A percentile compares a stretch with the other conserved stretches of the same genome.
phyloP scores from a whole-genome alignment of 495 filamentous ascomycete genomes.

The Staphylotrichum longicolle region DNA sequence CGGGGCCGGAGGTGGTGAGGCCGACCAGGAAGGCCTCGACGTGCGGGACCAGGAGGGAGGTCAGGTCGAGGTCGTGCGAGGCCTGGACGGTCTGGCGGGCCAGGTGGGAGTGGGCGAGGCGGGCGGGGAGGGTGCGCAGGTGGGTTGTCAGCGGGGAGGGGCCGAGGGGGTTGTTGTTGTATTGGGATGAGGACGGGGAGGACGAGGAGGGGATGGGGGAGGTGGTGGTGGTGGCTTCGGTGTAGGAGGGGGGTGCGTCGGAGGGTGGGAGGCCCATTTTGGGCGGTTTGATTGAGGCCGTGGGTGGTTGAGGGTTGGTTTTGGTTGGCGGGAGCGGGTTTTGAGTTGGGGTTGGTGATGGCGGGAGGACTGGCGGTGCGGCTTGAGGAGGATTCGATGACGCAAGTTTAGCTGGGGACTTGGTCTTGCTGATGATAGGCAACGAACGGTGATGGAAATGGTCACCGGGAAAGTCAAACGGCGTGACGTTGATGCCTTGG shows the following conservation, averaged over 20 bases:
- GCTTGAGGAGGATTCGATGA: not conserved
- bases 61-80: slow-evolving; percentile 33
- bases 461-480: too few relatives aligned
- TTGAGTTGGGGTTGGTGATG: slow-evolving; percentile 17
- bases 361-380: not conserved
- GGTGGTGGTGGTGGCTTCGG: slow-evolving; percentile 23
- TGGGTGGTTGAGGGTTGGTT: not conserved
- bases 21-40: slow-evolving; percentile 42
- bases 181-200: slow-evolving; percentile 2
- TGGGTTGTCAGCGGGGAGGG: slow-evolving; percentile 42
- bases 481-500: too few relatives aligned
- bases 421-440: too few relatives aligned
- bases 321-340: not conserved
- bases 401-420: not conserved
- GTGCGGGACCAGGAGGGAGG: slow-evolving; percentile 36
- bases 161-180: slow-evolving; percentile 11
- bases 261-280: slow-evolving; percentile 9
- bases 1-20: slow-evolving; percentile 18
- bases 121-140: slow-evolving; percentile 39
- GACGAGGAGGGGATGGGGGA: not conserved
- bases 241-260: slow-evolving; percentile 40
- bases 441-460: too few relatives aligned
- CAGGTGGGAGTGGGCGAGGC: slow-evolving; percentile 37
- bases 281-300: not conserved
- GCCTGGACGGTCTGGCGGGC: slow-evolving; percentile 33